phyloP scores from a whole-genome alignment of 768 basidiomycete species.

The Lactarius psammicola region DNA sequence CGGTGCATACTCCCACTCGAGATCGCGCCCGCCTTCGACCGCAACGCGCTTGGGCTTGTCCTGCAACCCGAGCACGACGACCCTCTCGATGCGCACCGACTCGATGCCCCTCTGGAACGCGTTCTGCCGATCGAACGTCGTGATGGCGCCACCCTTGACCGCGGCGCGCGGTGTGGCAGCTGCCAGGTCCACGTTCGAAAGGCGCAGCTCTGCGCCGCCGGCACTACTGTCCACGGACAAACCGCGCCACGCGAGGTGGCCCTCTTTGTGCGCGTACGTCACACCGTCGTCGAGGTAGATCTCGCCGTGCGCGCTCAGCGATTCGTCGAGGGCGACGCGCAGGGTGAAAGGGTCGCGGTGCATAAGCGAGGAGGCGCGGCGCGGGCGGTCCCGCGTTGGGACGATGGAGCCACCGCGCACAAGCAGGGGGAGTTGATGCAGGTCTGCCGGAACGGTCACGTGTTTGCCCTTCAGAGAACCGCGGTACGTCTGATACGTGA shows the following conservation, averaged over 20 bases:
- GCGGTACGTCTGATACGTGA: constrained; percentile 64
- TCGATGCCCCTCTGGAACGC: constrained; percentile 63
- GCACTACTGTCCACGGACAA: constrained; percentile 56
- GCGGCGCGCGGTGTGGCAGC: constrained; percentile 44
- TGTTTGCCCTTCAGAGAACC: constrained; percentile 62
- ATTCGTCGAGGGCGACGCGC: constrained; percentile 70
- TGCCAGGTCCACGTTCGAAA: constrained; percentile 55
- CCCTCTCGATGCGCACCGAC: constrained; percentile 75
- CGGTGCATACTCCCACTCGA: constrained; percentile 67
- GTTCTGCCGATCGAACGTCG: constrained; percentile 56
- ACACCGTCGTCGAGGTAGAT: constrained; percentile 96
- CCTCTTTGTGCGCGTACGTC: constrained; percentile 68
- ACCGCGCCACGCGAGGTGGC: constrained; percentile 81
- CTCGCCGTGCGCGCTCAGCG: constrained; percentile 65
- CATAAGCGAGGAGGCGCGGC: constrained; percentile 85
- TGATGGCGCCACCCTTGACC: constrained; percentile 51
- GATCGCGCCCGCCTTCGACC: constrained; percentile 45
- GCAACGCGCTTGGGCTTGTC: constrained; percentile 61
- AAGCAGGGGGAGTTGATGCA: constrained; percentile 80
- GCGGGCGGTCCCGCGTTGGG: constrained; percentile 80
- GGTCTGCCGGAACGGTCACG: constrained; percentile 74
- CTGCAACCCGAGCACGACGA: constrained; percentile 74
- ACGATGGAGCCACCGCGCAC: constrained; percentile 90
- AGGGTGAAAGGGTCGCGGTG: constrained; percentile 92
- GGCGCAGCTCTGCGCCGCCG: constrained; percentile 44